Conservation (phyloP, 2,329 filamentous ascomycete species). For the Pseudogymnoascus sp. region DNA sequence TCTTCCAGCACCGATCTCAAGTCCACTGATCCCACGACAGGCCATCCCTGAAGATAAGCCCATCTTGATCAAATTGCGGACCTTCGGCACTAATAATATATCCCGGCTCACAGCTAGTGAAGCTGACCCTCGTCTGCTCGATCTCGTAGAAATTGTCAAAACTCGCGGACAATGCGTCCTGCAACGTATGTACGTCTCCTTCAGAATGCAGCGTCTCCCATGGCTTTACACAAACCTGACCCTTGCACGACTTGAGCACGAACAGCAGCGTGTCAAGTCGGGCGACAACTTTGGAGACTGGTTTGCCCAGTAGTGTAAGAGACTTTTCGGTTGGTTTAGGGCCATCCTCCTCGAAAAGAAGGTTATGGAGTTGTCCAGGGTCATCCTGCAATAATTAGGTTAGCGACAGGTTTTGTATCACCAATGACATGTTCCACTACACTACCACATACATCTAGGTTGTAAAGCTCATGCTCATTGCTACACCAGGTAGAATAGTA, state of each 20-base stretch:
- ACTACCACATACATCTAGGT: slow-evolving; percentile 40
- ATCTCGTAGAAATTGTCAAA: slow-evolving; percentile 48
- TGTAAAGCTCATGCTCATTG: slow-evolving; percentile 59
- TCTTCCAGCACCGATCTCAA: background rate
- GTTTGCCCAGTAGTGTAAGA: slow-evolving; percentile 26
- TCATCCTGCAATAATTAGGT: slow-evolving; percentile 32
- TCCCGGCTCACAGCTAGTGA: slow-evolving; percentile 45
- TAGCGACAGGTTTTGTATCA: background rate
- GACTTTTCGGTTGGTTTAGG: slow-evolving; percentile 12
- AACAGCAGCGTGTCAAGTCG: slow-evolving; percentile 52
- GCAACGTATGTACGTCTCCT: slow-evolving; percentile 42
- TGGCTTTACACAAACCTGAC: slow-evolving; percentile 43
- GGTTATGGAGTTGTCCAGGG: slow-evolving; percentile 41
- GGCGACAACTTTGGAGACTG: slow-evolving; percentile 34
- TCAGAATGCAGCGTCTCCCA: slow-evolving; percentile 50
- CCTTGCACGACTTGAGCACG: slow-evolving; percentile 54
- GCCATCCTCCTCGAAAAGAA: slow-evolving; percentile 12
- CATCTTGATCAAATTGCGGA: slow-evolving; percentile 29
- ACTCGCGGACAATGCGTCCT: slow-evolving; percentile 38
- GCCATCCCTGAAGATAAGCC: background rate
- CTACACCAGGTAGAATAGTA: slow-evolving; percentile 64
- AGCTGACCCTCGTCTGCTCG: slow-evolving; percentile 41
- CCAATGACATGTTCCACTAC: background rate
- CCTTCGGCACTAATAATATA: slow-evolving; percentile 51
- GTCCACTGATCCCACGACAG: background rate